Conservation (phyloP, 2,329 filamentous ascomycete species). For the Epichloe uncinata region DNA sequence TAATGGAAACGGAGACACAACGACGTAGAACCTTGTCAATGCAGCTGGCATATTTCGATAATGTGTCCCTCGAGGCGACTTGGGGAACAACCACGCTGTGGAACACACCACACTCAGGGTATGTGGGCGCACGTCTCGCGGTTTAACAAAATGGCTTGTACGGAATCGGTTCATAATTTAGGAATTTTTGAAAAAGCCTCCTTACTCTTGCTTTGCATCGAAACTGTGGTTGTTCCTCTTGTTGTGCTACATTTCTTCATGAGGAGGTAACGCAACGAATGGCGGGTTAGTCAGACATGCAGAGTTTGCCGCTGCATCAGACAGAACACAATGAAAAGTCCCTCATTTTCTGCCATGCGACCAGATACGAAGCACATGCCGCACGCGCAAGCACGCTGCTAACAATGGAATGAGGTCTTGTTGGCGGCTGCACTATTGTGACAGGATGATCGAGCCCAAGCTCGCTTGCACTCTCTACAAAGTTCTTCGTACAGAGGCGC, state of each 20-base stretch:
- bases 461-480: no score
- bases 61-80: neutral
- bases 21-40: conserved; percentile 11
- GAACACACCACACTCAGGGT: neutral
- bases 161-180: conserved; percentile 1
- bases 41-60: conserved; percentile 3
- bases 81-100: conserved; percentile 2
- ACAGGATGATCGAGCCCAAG: no score
- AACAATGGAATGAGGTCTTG: no score
- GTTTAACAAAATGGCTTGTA: conserved; percentile 6
- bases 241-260: neutral
- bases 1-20: conserved; percentile 9
- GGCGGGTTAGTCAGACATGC: no score
- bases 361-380: no score
- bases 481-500: no score
- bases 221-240: neutral
- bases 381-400: no score
- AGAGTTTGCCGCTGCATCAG: no score
- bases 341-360: no score
- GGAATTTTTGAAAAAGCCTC: neutral
- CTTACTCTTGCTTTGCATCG: neutral
- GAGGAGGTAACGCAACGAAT: no score
- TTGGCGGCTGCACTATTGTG: no score
- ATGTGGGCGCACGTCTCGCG: conserved; percentile 5
- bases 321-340: no score